Evolutionary conservation across 768 basidiomycete species (phyloP).

Genomic region (Hypholoma sublateritium): DNA sequence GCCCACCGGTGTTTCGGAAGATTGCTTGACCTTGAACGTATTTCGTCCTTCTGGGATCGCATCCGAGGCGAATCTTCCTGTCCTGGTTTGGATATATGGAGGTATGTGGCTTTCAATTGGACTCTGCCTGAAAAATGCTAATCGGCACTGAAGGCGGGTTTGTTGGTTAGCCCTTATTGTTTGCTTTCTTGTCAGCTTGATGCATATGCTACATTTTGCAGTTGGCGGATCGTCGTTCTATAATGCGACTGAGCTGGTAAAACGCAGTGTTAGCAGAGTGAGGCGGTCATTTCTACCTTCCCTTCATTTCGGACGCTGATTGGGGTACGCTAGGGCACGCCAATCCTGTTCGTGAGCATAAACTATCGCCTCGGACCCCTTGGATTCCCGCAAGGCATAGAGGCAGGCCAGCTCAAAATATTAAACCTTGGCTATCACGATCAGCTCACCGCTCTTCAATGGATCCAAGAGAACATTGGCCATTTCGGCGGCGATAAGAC

Average conservation of each 20-base stretch:
- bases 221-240: constrained; percentile 19
- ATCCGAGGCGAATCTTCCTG: constrained; percentile 27
- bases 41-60: constrained; percentile 43
- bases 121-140: not conserved
- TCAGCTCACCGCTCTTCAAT: constrained; percentile 39
- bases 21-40: constrained; percentile 57
- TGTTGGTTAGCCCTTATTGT: not conserved
- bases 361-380: constrained; percentile 42
- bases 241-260: constrained; percentile 29
- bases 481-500: constrained; percentile 53
- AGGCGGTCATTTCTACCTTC: not conserved
- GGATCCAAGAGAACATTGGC: constrained; percentile 58
- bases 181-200: not conserved
- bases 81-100: constrained; percentile 26
- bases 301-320: not conserved
- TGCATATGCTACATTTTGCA: not conserved
- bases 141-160: constrained; percentile 13
- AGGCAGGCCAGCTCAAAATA: constrained; percentile 16
- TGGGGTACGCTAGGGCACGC: constrained; percentile 29
- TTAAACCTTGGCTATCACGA: constrained; percentile 48
- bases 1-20: constrained; percentile 44
- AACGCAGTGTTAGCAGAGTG: constrained; percentile 28
- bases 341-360: constrained; percentile 37
- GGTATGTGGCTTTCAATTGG: not conserved
- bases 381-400: constrained; percentile 40